Evolutionary conservation across 2,329 filamentous ascomycete genomes (phyloP).

Genomic region (Trichophyton simii): DNA sequence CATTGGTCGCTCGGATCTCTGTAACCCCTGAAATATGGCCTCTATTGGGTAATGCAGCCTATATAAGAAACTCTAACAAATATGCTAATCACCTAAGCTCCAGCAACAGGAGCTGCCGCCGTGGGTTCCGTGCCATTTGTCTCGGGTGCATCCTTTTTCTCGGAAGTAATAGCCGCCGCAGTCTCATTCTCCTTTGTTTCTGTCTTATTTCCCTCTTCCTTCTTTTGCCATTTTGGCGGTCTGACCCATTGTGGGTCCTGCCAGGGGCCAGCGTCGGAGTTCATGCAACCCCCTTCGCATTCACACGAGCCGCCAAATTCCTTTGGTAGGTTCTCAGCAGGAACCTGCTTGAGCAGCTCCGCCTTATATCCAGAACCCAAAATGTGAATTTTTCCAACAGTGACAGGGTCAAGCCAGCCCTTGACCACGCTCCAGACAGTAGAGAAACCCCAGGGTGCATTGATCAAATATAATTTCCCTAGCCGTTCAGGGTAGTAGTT

Average conservation of each 20-base stretch:
- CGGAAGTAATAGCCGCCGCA: not conserved
- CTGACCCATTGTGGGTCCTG: slow-evolving; percentile 27
- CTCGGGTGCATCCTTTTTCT: not conserved
- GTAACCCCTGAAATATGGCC: not conserved
- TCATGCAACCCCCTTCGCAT: not conserved
- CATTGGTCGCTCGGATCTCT: not conserved
- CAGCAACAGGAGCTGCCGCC: not conserved
- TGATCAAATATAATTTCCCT: not conserved
- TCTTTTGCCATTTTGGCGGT: slow-evolving; percentile 31
- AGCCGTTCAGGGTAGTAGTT: not conserved
- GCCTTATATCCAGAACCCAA: not conserved
- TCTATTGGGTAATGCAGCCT: not conserved
- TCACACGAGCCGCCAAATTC: not conserved
- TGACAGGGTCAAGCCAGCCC: not conserved
- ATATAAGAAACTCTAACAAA: not conserved
- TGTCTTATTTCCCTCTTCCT: not conserved
- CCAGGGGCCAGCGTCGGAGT: not conserved
- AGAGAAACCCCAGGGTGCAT: not conserved
- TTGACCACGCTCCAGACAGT: not conserved
- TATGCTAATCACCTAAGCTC: not conserved
- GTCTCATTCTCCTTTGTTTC: not conserved
- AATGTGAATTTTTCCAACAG: not conserved
- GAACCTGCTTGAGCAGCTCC: not conserved
- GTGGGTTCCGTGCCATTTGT: not conserved
- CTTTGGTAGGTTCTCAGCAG: not conserved